Evolutionary conservation across 345 rosid genomes (phyloP), one percentile per base, ranked within the genome.

Genomic region (Pugionium cornutum): DNA sequence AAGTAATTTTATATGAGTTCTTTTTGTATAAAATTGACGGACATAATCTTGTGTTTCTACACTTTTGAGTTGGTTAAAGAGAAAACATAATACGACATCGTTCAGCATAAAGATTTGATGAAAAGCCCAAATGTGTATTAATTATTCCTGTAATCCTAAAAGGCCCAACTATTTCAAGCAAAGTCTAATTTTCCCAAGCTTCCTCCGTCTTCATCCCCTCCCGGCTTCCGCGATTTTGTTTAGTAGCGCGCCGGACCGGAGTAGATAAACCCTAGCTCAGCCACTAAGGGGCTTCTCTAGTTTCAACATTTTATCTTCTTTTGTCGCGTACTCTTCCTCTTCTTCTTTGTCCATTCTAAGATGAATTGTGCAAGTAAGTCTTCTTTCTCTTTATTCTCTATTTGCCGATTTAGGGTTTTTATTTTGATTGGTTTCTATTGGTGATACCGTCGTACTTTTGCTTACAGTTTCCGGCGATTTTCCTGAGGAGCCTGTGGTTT

Each of bases 401-500:
- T 37, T 37, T 4, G 7, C 8, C 41, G 7, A 37, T 37, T 37
- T 37, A 37, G 41, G 41, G 7, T 37, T 37, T 37, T 37, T 37
- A 1, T 37, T 37, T 37, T 37, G 41, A 5, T 37, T 40, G 3
- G 44, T 9, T 9, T 40, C 10, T 40, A 2, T 40, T 39, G 4
- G 5, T 9, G n/a, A 40, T 5, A 2, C 7, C 3, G 5, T 40
- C 6, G 4, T 5, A 7, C 7, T 4, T 39, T 39, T 39, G 8
- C 6, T 39, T 40, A 40, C 44, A 40, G 99, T 95, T 44, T 91
- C 99, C 81, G 95, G 99, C 63, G 97, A 89, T 81, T 86, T 95
- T 74, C 97, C 99, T 86, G 97, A 85, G 67, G 95, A 87, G 76
- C 99, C 99, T 7, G 97, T 95, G 10, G 84, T 91, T 39, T 87